A percentile compares a stretch with the other conserved stretches of the same genome.
phyloP scores from a whole-genome alignment of 345 rosid genomes.

The Pseudoturritis turrita region DNA sequence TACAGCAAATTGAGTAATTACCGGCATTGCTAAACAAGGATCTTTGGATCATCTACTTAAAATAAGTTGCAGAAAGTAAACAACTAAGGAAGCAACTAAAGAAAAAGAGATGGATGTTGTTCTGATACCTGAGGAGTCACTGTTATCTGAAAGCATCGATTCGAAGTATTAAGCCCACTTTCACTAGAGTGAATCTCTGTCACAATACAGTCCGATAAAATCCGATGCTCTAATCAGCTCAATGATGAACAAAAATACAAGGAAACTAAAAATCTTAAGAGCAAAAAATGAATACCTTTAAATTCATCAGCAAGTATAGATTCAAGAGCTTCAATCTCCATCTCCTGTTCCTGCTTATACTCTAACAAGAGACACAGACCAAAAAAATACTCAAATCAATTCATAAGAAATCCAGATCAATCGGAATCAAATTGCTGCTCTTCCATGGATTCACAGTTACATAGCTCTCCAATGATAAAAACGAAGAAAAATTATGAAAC shows the following conservation, averaged over 20 bases:
- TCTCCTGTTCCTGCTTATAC: constrained; percentile 78
- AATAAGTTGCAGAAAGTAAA: neutral
- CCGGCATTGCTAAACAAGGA: neutral
- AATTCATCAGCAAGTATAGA: constrained; percentile 98
- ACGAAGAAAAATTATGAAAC: neutral
- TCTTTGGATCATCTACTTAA: neutral
- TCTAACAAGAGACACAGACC: constrained; percentile 42
- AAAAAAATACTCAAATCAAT: neutral
- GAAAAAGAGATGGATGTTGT: neutral
- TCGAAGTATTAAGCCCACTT: constrained; percentile 89
- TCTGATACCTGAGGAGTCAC: constrained; percentile 68
- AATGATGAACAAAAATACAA: constrained; percentile 5
- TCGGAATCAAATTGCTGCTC: neutral
- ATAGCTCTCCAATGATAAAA: neutral
- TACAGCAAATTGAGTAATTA: neutral
- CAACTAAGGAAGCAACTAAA: neutral
- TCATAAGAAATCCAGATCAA: constrained; percentile 3
- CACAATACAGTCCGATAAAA: neutral
- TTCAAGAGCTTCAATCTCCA: constrained; percentile 95
- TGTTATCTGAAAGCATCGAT: constrained; percentile 74
- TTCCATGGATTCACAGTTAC: neutral
- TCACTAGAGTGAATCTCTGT: constrained; percentile 86
- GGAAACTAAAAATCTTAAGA: neutral
- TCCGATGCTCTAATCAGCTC: constrained; percentile 13
- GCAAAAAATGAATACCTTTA: constrained; percentile 46